Base-by-base conservation (phyloP, 1,284 basidiomycete species). In the Megacollybia platyphylla region DNA sequence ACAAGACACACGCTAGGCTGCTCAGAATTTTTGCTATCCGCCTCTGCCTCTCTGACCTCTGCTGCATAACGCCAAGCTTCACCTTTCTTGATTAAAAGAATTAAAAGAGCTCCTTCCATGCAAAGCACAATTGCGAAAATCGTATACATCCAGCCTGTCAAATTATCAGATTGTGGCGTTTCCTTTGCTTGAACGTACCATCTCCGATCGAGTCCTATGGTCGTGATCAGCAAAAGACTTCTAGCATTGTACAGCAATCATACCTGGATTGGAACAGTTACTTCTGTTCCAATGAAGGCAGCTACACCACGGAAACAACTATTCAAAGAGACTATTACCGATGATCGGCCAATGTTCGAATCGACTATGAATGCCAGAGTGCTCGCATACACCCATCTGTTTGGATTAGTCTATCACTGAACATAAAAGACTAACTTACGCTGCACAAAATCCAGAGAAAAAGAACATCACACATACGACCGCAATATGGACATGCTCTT, bases 321-420 rank as follows among this genome's bases (percentile, higher is more conserved):
- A 55, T 89, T 89, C 11, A 68, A 60, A 0, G 85, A 79, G 4
- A 84, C 74, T 2, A 81, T 83, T 10, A 71, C 74, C 1, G 78
- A 74, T 0, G 81, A 81, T 13, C 82, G 70, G 5, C 87, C 87
- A 3, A 65, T 62, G 53, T 88, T 89, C 3, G 83, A 75, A 53
- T 90, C 86, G 5, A 87, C 79, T 39, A 87, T 67, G 52, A 86
- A 87, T 0, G 83, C 76, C 28, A 89, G 60, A 1, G 80, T 79
- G 48, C 76, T 79, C 10, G 79, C 60, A 54, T 86, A 85, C 17
- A 77, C 74, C 70, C 74, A 82, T 47, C 82, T 83, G 40, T 5
- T 32, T 15, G 37, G 28, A 51, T 13, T 10, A 65, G 39, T 27
- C 36, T 15, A 41, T 10, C 53, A 18, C 26, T 46, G 30, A 48